Evolutionary conservation across 2,329 filamentous ascomycete genomes (phyloP), one percentile per base, ranked within the genome.

Genomic region (Orbilia javanica): DNA sequence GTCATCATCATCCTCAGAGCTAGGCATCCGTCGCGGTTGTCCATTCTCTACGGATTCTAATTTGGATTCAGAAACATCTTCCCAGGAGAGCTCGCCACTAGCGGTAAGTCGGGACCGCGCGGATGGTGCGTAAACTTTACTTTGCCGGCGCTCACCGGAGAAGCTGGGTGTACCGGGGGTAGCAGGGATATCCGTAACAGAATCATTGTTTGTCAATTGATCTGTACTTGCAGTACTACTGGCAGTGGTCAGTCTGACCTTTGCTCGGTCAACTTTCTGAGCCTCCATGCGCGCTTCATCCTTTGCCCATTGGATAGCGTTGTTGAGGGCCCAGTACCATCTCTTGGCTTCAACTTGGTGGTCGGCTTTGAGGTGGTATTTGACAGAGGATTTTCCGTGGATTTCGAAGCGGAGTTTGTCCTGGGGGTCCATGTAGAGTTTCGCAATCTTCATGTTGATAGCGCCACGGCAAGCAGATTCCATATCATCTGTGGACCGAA

Each of bases 261-360:
- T 4, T 22, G 66, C 63, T 36, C 63, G 81, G 71, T 39, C 76
- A 69, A 29, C 65, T 72, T 75, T 82, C 78, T 88, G 90, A 82
- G 95, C 91, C 82, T 97, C 95, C 83, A 97, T 93, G 81, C 92
- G 94, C 6, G 93, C 94, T 85, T 98, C 96, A 82, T 99, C 96
- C 84, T 99, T 99, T 79, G 93, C 91, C 92, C 93, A 98, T 83
- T 98, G 96, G 62, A 99, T 99, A 4, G 96, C 95, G 83, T 99
- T 99, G 85, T 99, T 99, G 79, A 99, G 87, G 0, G 96, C 93
- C 96, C 96, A 99, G 84, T 96, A 99, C 96, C 96, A 99, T 69
- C 96, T 90, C 85, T 99, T 99, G 4, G 96, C 95, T 84, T 99
- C 96, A 29, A 98, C 95, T 83, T 97, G 92, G 84, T 99, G 96